Conservation (phyloP, 1,284 basidiomycete genomes). For the Apiotrichum sp. region DNA sequence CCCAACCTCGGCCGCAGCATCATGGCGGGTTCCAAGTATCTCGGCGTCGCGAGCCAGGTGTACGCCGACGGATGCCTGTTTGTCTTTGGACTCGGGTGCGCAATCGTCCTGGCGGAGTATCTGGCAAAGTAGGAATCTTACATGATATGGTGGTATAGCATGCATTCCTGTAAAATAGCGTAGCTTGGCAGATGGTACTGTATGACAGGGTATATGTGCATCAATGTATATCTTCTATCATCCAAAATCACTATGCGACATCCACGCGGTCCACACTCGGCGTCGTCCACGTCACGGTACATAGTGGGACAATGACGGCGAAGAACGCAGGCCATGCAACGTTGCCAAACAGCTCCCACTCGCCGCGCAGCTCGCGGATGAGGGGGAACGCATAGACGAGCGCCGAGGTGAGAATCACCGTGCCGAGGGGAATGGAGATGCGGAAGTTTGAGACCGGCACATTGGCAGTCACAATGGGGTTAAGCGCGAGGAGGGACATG, state of each 20-base stretch:
- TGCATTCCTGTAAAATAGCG: not conserved
- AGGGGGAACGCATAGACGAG: conserved; percentile 1
- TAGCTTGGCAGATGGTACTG: not conserved
- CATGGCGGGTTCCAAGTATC: conserved; percentile 36
- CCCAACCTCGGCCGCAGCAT: conserved; percentile 32
- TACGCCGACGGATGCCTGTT: conserved; percentile 43
- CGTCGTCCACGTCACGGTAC: conserved; percentile 21
- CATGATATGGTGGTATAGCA: not conserved
- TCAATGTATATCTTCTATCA: not conserved
- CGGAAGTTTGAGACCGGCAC: not conserved
- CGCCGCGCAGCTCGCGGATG: conserved; percentile 19
- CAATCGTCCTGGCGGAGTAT: conserved; percentile 25
- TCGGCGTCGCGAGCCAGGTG: conserved; percentile 34
- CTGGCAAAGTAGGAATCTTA: not conserved
- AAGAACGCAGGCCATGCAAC: conserved; percentile 36
- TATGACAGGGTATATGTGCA: not conserved
- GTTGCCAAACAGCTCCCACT: conserved; percentile 42
- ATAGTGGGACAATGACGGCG: conserved; percentile 35
- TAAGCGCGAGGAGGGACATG: conserved; percentile 50
- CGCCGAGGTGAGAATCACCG: not conserved
- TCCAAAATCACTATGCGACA: no score
- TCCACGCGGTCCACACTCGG: not conserved
- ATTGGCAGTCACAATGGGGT: not conserved
- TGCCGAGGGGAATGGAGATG: conserved; percentile 1
- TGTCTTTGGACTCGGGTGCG: conserved; percentile 37